A percentile compares a stretch with the other conserved stretches of the same genome.
These are phyloP conservation scores for Gracilaria gracilis DNA, from an alignment of 23 red algal genomes.

Conservation along the genomic window DNA sequence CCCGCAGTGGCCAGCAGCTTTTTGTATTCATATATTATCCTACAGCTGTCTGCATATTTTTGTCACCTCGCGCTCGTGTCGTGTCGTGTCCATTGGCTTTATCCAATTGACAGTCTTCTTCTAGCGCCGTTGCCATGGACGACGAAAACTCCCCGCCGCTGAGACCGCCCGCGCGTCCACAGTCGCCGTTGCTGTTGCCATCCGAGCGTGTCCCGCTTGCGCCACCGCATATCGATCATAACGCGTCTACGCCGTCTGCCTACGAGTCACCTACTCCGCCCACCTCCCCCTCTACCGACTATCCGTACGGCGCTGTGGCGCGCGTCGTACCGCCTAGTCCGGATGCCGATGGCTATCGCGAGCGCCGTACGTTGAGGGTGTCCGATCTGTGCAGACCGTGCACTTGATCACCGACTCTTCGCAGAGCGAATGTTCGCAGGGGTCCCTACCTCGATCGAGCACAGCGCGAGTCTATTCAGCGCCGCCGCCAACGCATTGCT, in stretches of 20 bases:
- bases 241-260: constrained; percentile 17
- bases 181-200: constrained; percentile 12
- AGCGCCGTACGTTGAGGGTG: not conserved
- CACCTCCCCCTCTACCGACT: constrained; percentile 24
- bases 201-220: constrained; percentile 29
- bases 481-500: constrained; percentile 7
- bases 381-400: constrained; percentile 32
- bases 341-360: not conserved
- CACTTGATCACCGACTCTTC: constrained; percentile 33
- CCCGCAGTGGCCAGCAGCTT: no score
- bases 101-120: not conserved
- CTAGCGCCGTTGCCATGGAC: not conserved
- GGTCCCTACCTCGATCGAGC: not conserved
- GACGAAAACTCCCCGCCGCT: not conserved
- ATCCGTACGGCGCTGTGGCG: constrained; percentile 12
- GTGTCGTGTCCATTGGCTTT: not conserved
- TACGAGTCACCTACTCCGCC: constrained; percentile 64
- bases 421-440: constrained; percentile 22
- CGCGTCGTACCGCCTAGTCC: not conserved
- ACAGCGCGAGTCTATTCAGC: not conserved
- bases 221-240: constrained; percentile 13
- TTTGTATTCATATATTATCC: no score
- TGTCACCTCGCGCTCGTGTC: not conserved
- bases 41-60: no score
- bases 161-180: not conserved